Conservation (phyloP, 163 green algal species). For the Chlamydomonas reinhardtii region DNA sequence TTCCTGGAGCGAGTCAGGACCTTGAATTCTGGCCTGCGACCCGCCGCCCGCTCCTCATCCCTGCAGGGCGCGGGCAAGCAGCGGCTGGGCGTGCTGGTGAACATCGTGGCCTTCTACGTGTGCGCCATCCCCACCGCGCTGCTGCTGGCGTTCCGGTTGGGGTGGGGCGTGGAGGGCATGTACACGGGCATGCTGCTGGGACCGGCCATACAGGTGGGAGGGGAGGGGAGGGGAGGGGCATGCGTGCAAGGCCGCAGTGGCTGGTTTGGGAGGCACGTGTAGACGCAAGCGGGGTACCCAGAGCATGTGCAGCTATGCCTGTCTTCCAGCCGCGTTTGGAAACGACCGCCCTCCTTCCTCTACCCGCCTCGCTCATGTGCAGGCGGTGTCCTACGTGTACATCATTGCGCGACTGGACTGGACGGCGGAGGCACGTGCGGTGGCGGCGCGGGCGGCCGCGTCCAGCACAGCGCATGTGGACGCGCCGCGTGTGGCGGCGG, state of each 20-base stretch:
- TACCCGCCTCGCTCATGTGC: not conserved
- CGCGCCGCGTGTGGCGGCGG: not conserved
- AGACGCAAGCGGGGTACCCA: too few relatives aligned
- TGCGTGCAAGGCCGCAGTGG: too few relatives aligned
- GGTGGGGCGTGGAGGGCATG: constrained; percentile 61
- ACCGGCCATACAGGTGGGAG: not conserved
- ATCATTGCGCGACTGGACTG: constrained; percentile 33
- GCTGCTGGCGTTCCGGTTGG: constrained; percentile 55
- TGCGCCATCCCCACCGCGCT: constrained; percentile 59
- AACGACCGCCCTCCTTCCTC: too few relatives aligned
- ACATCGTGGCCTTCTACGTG: constrained; percentile 54
- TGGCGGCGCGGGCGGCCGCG: not conserved
- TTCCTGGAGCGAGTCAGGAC: too few relatives aligned
- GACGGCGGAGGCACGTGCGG: not conserved
- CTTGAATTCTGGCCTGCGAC: too few relatives aligned
- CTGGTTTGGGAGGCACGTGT: too few relatives aligned
- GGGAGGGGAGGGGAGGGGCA: too few relatives aligned
- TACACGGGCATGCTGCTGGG: constrained; percentile 50
- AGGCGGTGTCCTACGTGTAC: constrained; percentile 4
- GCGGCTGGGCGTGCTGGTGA: constrained; percentile 46
- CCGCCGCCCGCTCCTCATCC: too few relatives aligned
- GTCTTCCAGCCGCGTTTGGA: too few relatives aligned
- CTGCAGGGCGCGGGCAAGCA: constrained; percentile 58
- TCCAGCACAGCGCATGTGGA: not conserved
- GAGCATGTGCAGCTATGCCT: too few relatives aligned